Percentiles rank a stretch among this genome's conserved stretches.
These are phyloP conservation scores for Ceriops zippeliana DNA, from an alignment of 345 rosid genomes.

Conservation along the genomic window DNA sequence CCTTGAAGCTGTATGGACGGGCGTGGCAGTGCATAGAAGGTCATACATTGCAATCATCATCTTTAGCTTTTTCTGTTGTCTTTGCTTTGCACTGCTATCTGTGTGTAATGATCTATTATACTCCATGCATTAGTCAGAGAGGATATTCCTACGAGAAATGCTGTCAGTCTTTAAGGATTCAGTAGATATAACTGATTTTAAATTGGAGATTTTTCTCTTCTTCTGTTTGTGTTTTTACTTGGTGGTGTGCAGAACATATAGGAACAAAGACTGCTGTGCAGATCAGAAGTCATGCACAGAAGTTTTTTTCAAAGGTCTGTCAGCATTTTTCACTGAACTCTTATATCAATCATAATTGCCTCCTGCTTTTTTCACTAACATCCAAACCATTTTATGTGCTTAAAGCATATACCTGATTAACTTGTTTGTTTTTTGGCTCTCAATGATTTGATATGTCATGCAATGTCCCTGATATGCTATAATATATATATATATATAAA, in stretches of 20 bases:
- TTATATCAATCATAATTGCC: constrained; percentile 12
- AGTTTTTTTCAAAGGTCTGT: constrained; percentile 81
- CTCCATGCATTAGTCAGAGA: constrained; percentile 3
- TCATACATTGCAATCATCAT: constrained; percentile 25
- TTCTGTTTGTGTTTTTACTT: constrained; percentile 22
- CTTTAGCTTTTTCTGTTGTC: background rate
- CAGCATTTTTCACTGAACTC: constrained; percentile 28
- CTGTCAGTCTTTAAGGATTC: constrained; percentile 14
- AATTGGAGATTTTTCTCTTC: constrained; percentile 38
- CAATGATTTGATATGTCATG: background rate
- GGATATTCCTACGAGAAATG: constrained; percentile 6
- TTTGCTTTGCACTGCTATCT: background rate
- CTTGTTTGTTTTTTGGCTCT: background rate
- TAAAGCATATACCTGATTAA: background rate
- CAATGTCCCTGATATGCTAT: no score
- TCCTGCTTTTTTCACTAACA: constrained; percentile 12
- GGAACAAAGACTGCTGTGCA: constrained; percentile 98
- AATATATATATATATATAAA: no score
- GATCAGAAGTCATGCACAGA: constrained; percentile 97
- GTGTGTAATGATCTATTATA: background rate
- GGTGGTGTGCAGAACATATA: constrained; percentile 73
- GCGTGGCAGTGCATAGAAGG: constrained; percentile 99
- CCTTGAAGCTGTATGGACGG: constrained; percentile 91
- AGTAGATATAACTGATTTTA: constrained; percentile 31
- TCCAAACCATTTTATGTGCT: background rate